Evolutionary conservation across 2,329 filamentous ascomycete genomes (phyloP), one percentile per base, ranked within the genome.

Genomic region (Colletotrichum sp.): DNA sequence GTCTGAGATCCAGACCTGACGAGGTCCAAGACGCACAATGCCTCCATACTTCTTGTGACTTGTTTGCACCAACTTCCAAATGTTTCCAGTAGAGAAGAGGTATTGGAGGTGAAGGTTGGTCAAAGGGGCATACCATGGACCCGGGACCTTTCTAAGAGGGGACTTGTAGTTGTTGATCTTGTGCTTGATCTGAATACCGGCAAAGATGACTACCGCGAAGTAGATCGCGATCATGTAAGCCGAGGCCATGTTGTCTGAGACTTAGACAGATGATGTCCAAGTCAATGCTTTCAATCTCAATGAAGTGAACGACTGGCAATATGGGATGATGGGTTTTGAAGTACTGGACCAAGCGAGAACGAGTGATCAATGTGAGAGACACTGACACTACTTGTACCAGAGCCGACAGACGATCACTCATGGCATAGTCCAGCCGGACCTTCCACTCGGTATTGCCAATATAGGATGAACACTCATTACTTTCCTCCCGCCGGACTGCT

Each of bases 1-100:
- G 28, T 80, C 78, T 3, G 79, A 79, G 36, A 79, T 69, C 79
- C 78, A 80, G 26, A 80, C 69, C 57, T 80, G 78, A 26, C 78
- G 78, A 30, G 78, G 78, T 4, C 79, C 78, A 1, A 79, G 74
- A 10, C 78, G 71, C 6, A 80, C 34, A n/a, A 80, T 79, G 4
- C 74, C 55, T 1, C 79, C 78, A 70, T 79, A 79, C 52, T 76
- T 75, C 5, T 55, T 30, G 28, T 80, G 77, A 32, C 75, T 77
- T 16, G 39, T 76, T 55, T 80, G 75, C 2, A 78, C 78, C 44
- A 77, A 62, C 65, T 79, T 80, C 78, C 78, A 80, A 32, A 80
- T 79, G 13, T 69, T 78, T 13, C 78, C 78, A 6, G 76, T 79
- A 6, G 78, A 77, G 52, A 80, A 80, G 36, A 79, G 75, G n/a